These are phyloP conservation scores for Leccinum insolens DNA, from an alignment of 1,284 basidiomycete species.

Conservation along the genomic window DNA sequence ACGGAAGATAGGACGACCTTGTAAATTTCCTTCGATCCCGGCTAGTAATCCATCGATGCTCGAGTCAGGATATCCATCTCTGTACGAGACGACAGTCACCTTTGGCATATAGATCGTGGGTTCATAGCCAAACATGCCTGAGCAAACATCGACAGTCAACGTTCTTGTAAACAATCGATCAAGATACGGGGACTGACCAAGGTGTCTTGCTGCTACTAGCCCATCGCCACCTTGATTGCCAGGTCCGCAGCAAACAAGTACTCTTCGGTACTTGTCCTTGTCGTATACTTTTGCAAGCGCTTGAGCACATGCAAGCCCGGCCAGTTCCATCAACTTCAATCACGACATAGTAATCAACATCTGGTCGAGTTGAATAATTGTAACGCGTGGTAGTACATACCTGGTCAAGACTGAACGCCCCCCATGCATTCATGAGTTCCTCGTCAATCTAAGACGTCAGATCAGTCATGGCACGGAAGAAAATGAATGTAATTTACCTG, in stretches of 20 bases:
- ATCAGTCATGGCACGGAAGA: conserved; percentile 4
- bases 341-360: conserved; percentile 8
- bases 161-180: not conserved
- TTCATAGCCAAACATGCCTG: conserved; percentile 87
- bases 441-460: conserved; percentile 74
- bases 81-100: conserved; percentile 43
- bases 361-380: not conserved
- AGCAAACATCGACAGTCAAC: not conserved
- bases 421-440: conserved; percentile 83
- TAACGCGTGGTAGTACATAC: conserved; percentile 37
- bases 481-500: conserved; percentile 52
- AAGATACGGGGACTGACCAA: conserved; percentile 53
- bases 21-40: conserved; percentile 89
- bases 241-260: conserved; percentile 94
- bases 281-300: conserved; percentile 79
- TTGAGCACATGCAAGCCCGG: conserved; percentile 96
- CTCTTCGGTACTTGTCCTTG: conserved; percentile 64
- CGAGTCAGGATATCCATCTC: conserved; percentile 4
- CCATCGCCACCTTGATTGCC: conserved; percentile 99
- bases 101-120: conserved; percentile 92
- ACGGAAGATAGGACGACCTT: conserved; percentile 44
- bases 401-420: conserved; percentile 92
- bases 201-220: conserved; percentile 93
- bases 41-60: conserved; percentile 43
- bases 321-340: conserved; percentile 92